These are phyloP conservation scores for Metschnikowia anglica DNA, from an alignment of 805 yeast species.

Conservation along the genomic window DNA sequence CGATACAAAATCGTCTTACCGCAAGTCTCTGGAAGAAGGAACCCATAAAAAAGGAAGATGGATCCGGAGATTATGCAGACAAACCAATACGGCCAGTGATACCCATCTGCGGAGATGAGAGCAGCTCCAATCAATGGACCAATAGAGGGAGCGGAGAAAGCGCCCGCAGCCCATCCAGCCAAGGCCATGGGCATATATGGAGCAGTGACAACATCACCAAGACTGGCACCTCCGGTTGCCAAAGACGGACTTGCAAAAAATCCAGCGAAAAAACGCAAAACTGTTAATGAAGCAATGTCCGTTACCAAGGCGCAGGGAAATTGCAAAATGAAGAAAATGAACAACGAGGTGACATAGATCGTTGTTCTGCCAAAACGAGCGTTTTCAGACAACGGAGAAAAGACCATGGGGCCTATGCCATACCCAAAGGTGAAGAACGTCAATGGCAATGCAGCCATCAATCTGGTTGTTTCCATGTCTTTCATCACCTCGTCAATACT, in stretches of 20 bases:
- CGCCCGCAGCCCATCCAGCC: slow-evolving; percentile 53
- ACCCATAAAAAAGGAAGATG: slow-evolving; percentile 9
- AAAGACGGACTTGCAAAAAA: slow-evolving; percentile 55
- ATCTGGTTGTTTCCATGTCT: slow-evolving; percentile 46
- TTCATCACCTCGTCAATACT: slow-evolving; percentile 44
- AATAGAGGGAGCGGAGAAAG: slow-evolving; percentile 53
- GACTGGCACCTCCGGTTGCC: slow-evolving; percentile 58
- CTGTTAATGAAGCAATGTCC: slow-evolving; percentile 50
- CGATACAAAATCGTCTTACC: slow-evolving; percentile 16
- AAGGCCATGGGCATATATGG: slow-evolving; percentile 48
- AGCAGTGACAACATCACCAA: slow-evolving; percentile 48
- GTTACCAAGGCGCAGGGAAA: slow-evolving; percentile 54
- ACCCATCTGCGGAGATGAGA: slow-evolving; percentile 27
- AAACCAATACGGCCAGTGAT: slow-evolving; percentile 20
- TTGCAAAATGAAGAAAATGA: slow-evolving; percentile 51
- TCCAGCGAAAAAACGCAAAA: slow-evolving; percentile 54
- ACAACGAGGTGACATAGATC: slow-evolving; percentile 46
- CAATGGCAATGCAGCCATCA: slow-evolving; percentile 50
- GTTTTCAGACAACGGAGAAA: slow-evolving; percentile 59
- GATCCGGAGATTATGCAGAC: slow-evolving; percentile 13
- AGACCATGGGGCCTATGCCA: slow-evolving; percentile 58
- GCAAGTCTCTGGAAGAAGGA: slow-evolving; percentile 17
- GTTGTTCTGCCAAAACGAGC: slow-evolving; percentile 53
- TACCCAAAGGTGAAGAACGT: slow-evolving; percentile 59
- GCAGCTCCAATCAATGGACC: slow-evolving; percentile 61